Evolutionary conservation across 441 rosid genomes (phyloP).

Genomic region (Rhodomyrtus psidioides): DNA sequence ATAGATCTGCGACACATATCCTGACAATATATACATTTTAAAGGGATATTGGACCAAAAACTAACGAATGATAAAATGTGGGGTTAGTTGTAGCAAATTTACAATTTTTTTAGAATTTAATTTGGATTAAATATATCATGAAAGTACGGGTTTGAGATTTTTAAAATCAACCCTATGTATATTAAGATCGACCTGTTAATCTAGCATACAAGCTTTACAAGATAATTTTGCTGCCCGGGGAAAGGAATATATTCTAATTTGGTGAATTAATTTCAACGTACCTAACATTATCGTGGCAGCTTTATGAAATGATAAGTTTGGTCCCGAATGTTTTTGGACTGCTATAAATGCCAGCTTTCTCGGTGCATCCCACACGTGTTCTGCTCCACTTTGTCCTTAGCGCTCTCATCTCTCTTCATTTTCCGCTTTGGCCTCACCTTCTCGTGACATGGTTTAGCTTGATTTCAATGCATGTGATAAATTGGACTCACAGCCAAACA

Average conservation of each 20-base stretch:
- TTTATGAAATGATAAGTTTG: not conserved
- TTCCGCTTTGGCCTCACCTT: too few relatives aligned
- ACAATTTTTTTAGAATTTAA: too few relatives aligned
- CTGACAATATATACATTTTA: not conserved
- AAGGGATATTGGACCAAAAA: rapidly evolving
- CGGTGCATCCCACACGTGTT: not conserved
- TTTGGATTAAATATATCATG: rapidly evolving
- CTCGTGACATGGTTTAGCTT: too few relatives aligned
- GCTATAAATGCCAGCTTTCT: not conserved
- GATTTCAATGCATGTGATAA: not conserved
- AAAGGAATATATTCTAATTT: not conserved
- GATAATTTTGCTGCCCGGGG: not conserved
- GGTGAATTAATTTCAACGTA: not conserved
- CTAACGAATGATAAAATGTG: rapidly evolving
- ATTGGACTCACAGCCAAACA: not conserved
- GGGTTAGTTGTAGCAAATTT: rapidly evolving
- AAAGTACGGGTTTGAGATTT: rapidly evolving
- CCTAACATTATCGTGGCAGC: not conserved
- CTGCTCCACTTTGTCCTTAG: not conserved
- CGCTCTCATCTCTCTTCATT: not conserved
- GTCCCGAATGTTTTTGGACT: not conserved
- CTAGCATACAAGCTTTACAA: not conserved
- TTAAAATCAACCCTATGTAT: not conserved
- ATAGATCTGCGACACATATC: too few relatives aligned
- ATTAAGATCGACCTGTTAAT: not conserved